A percentile compares a stretch with the other conserved stretches of the same genome.
phyloP scores from a whole-genome alignment of 2,329 filamentous ascomycete species.

The Sporothrix pseudoabietina region DNA sequence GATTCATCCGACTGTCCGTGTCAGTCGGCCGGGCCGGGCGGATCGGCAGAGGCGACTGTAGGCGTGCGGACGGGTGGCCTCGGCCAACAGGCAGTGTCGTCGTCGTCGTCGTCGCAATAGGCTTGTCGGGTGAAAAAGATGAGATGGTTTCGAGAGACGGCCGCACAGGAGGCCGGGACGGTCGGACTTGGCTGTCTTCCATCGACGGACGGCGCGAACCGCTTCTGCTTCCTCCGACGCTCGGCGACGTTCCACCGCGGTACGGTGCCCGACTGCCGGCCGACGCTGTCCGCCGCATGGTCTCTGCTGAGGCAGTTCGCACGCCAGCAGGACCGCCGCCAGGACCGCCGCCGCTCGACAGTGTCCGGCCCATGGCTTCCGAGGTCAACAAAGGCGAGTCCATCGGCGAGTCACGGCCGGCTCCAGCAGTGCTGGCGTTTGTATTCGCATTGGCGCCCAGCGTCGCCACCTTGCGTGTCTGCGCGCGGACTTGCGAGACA shows the following conservation, averaged over 20 bases:
- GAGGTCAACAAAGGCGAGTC: slow-evolving; percentile 56
- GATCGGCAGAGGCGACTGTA: slow-evolving; percentile 25
- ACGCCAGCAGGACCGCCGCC: slow-evolving; percentile 46
- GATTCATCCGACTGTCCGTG: too few relatives aligned
- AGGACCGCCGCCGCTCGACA: slow-evolving; percentile 48
- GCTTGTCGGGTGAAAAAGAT: background rate
- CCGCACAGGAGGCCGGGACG: slow-evolving; percentile 41
- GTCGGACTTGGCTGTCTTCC: slow-evolving; percentile 19
- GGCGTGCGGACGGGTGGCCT: slow-evolving; percentile 24
- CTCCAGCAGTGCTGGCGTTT: slow-evolving; percentile 37
- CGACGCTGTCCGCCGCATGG: slow-evolving; percentile 12
- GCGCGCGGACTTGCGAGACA: slow-evolving; percentile 83
- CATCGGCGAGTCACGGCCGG: slow-evolving; percentile 52
- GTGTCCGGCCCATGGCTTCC: slow-evolving; percentile 56
- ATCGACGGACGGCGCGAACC: slow-evolving; percentile 36
- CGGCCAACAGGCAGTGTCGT: background rate
- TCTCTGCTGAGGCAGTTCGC: slow-evolving; percentile 53
- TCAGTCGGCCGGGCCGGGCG: slow-evolving; percentile 35
- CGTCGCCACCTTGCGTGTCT: slow-evolving; percentile 74
- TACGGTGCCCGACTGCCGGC: background rate
- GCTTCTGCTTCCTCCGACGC: background rate
- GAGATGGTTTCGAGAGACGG: slow-evolving; percentile 38
- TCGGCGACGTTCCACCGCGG: background rate
- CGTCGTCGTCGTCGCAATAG: background rate
- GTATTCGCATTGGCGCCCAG: slow-evolving; percentile 43